A percentile compares a stretch with the other conserved stretches of the same genome.
phyloP scores from a whole-genome alignment of 805 yeast genomes.

The Cyberlindnera veronae region DNA sequence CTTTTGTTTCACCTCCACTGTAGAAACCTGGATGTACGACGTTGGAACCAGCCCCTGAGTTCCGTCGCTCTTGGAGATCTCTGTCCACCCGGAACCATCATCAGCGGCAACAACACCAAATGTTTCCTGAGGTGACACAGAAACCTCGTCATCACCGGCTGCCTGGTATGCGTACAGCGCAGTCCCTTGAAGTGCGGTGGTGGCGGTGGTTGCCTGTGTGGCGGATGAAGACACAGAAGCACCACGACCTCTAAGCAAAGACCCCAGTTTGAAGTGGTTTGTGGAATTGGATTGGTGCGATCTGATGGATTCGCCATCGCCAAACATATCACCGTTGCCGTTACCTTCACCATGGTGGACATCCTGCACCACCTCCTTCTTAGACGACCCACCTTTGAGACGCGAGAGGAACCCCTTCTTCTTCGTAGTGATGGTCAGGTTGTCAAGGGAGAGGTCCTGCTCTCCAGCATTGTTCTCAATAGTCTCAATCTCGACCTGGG shows the following conservation, averaged over 20 bases:
- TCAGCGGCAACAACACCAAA: constrained; percentile 61
- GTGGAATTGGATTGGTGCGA: constrained; percentile 11
- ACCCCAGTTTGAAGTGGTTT: constrained; percentile 20
- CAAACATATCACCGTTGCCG: constrained; percentile 3
- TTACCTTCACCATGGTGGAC: background rate
- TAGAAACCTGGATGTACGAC: constrained; percentile 55
- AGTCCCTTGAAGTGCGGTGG: constrained; percentile 26
- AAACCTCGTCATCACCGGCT: constrained; percentile 72
- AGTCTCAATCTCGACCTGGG: constrained; percentile 87
- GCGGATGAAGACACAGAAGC: constrained; percentile 10
- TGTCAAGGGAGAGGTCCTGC: constrained; percentile 59
- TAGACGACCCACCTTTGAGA: constrained; percentile 23
- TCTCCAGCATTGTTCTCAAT: constrained; percentile 83
- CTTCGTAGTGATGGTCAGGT: constrained; percentile 44
- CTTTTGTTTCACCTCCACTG: constrained; percentile 3
- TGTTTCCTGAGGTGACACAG: constrained; percentile 56
- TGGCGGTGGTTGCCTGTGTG: constrained; percentile 21
- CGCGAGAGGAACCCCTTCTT: constrained; percentile 58
- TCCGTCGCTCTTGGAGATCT: constrained; percentile 46
- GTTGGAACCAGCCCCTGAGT: constrained; percentile 82
- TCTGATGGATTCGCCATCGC: constrained; percentile 23
- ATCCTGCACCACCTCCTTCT: constrained; percentile 16
- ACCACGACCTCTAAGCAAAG: constrained; percentile 19
- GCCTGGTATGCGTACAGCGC: constrained; percentile 47
- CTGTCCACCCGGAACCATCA: constrained; percentile 90